Evolutionary conservation across 2,329 filamentous ascomycete species (phyloP).

Genomic region (Fusarium paranaense): DNA sequence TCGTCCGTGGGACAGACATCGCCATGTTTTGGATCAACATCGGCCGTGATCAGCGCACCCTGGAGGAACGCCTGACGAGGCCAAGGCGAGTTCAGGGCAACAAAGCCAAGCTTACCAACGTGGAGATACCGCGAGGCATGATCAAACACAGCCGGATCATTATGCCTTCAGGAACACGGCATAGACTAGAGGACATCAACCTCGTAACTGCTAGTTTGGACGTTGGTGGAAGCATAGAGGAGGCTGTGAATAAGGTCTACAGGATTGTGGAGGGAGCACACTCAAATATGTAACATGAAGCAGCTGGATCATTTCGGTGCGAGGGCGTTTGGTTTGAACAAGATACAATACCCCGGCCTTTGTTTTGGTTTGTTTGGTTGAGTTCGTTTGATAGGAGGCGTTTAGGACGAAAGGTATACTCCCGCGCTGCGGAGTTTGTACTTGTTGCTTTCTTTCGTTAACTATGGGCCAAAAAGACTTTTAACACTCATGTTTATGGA

Average conservation of each 20-base stretch:
- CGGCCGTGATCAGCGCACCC: neutral
- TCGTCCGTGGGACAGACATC: slow-evolving; percentile 1
- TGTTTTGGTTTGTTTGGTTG: neutral
- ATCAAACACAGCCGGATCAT: neutral
- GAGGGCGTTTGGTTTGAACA: neutral
- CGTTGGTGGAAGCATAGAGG: neutral
- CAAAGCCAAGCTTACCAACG: neutral
- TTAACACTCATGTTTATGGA: neutral
- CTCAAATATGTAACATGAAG: neutral
- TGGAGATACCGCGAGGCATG: neutral
- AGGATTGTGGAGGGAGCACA: neutral
- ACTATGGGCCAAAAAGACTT: neutral
- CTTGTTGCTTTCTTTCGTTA: neutral
- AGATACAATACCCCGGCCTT: neutral
- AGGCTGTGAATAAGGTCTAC: slow-evolving; percentile 1
- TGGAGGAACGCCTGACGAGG: slow-evolving; percentile 1
- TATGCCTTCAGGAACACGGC: neutral
- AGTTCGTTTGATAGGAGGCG: neutral
- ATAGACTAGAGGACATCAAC: neutral
- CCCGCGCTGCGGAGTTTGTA: neutral
- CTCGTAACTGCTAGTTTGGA: slow-evolving; percentile 6
- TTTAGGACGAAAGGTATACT: neutral
- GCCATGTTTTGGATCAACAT: slow-evolving; percentile 22
- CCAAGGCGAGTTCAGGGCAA: neutral
- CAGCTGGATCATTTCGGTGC: neutral